Evolutionary conservation across 2,329 filamentous ascomycete genomes (phyloP).

Genomic region (Orbilia blumenaviensis): DNA sequence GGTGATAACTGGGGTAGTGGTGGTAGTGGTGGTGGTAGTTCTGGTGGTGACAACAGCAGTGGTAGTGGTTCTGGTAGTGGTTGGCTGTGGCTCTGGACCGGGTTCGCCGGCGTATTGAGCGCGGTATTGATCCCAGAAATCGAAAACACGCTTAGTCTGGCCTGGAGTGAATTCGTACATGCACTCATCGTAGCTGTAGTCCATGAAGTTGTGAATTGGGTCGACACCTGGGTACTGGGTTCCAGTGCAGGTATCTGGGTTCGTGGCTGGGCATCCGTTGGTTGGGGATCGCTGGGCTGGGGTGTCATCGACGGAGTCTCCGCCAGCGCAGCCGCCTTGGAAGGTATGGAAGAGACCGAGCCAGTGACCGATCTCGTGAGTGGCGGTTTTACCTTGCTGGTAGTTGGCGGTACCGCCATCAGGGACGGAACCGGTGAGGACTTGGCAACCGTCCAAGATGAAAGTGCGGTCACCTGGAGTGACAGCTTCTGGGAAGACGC

Average conservation of each 20-base stretch:
- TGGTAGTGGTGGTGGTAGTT: neutral
- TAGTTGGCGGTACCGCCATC: conserved; percentile 59
- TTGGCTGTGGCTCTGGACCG: conserved; percentile 12
- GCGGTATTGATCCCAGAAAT: conserved; percentile 61
- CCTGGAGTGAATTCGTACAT: conserved; percentile 64
- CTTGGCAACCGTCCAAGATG: conserved; percentile 61
- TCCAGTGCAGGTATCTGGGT: conserved; percentile 59
- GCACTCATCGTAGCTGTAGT: conserved; percentile 63
- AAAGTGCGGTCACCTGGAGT: conserved; percentile 60
- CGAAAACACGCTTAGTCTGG: conserved; percentile 62
- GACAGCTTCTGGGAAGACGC: conserved; percentile 54
- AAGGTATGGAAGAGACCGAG: conserved; percentile 66
- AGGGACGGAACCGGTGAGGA: conserved; percentile 61
- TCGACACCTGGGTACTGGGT: conserved; percentile 56
- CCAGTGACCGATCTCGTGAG: conserved; percentile 64
- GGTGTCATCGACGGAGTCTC: conserved; percentile 62
- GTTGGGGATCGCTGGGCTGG: conserved; percentile 60
- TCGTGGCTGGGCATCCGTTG: conserved; percentile 61
- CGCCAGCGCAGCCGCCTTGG: conserved; percentile 62
- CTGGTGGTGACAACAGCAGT: neutral
- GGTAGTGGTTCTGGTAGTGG: conserved; percentile 20
- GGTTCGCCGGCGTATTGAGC: conserved; percentile 43
- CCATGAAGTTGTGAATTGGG: conserved; percentile 61
- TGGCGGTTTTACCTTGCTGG: conserved; percentile 60
- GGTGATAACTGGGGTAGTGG: neutral